Evolutionary conservation across 192 early-diverging fungal species (phyloP).

Genomic region (Coemansia sp.): DNA sequence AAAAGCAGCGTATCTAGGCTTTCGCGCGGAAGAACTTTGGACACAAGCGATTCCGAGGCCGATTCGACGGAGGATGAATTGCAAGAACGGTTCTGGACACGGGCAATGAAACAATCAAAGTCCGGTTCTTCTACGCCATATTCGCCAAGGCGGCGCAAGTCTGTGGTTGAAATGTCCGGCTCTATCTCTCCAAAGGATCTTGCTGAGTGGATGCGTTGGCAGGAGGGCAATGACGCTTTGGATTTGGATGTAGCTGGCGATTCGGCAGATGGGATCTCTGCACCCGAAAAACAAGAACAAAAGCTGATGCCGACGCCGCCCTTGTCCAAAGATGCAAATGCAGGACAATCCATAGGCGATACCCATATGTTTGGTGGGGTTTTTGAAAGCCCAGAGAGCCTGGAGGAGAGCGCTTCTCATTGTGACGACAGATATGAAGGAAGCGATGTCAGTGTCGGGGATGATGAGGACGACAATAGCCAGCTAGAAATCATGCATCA

Average conservation of each 20-base stretch:
- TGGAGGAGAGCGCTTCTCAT: not conserved
- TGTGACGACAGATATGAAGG: not conserved
- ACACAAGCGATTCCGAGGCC: constrained; percentile 41
- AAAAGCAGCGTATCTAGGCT: constrained; percentile 25
- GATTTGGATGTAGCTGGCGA: not conserved
- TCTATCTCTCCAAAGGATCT: constrained; percentile 46
- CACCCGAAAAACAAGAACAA: constrained; percentile 1
- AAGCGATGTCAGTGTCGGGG: not conserved
- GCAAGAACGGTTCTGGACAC: constrained; percentile 49
- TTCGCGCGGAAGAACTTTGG: constrained; percentile 27
- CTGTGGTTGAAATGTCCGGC: constrained; percentile 43
- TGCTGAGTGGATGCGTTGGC: constrained; percentile 55
- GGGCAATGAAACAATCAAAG: constrained; percentile 47
- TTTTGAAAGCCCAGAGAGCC: not conserved
- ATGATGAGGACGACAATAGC: not conserved
- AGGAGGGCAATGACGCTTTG: constrained; percentile 13
- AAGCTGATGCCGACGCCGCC: constrained; percentile 23
- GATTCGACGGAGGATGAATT: constrained; percentile 35
- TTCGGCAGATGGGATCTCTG: not conserved
- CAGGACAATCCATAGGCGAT: not conserved
- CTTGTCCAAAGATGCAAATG: constrained; percentile 19
- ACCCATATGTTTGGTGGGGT: not conserved
- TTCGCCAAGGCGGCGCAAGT: constrained; percentile 45
- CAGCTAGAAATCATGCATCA: constrained; percentile 2
- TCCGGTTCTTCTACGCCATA: constrained; percentile 45